Evolutionary conservation across 305 asterid genomes (phyloP).

Genomic region (Fraxinus dipetala): DNA sequence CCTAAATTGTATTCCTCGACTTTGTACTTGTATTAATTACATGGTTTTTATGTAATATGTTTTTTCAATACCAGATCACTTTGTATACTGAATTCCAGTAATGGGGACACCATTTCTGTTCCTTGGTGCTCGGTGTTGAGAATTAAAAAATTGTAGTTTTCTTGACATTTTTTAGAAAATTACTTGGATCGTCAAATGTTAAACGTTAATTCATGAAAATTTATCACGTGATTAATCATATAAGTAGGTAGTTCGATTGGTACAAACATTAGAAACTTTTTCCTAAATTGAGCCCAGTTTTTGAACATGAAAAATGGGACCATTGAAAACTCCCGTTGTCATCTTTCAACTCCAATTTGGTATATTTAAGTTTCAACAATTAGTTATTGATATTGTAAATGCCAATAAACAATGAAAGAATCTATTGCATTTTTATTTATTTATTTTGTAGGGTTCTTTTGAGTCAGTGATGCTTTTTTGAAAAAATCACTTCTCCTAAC

Average conservation of each 20-base stretch:
- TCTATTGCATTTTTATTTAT: neutral
- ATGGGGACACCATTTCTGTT: neutral
- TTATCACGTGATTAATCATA: neutral
- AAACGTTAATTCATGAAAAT: neutral
- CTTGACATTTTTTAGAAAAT: neutral
- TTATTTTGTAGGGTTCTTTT: neutral
- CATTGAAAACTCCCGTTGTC: neutral
- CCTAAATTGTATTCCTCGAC: neutral
- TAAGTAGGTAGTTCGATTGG: neutral
- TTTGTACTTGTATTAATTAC: neutral
- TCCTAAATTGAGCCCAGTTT: neutral
- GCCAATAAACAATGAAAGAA: neutral
- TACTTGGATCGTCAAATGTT: neutral
- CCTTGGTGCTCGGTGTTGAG: neutral
- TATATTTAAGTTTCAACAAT: neutral
- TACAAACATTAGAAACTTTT: neutral
- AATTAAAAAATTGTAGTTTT: neutral
- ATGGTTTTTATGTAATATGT: neutral
- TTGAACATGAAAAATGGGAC: neutral
- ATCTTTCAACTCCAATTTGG: neutral
- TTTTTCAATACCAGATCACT: neutral
- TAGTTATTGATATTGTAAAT: neutral
- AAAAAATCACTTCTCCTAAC: neutral
- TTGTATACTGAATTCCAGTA: neutral
- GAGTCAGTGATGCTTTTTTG: neutral